Percentiles rank a stretch among this genome's conserved stretches.
Conservation (phyloP, 73 alveolate species). For the Stentor roeselii region DNA sequence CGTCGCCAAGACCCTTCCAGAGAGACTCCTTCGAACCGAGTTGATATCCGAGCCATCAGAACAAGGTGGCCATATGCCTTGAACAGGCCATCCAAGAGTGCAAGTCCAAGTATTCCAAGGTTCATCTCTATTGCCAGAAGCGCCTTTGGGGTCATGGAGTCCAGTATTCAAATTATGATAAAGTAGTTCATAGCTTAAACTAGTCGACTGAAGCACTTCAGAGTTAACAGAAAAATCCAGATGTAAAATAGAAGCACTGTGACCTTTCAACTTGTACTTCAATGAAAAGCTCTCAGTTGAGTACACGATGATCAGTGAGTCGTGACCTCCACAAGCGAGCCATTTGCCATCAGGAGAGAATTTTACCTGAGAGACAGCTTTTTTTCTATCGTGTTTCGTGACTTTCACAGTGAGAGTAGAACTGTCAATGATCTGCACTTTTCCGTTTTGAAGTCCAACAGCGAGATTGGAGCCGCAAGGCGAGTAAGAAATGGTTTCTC, state of each 20-base stretch:
- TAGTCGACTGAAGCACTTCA: conserved; percentile 75
- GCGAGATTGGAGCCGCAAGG: conserved; percentile 83
- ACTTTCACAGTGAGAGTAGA: conserved; percentile 67
- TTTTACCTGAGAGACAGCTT: conserved; percentile 83
- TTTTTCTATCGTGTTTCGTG: conserved; percentile 74
- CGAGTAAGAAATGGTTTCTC: conserved; percentile 76
- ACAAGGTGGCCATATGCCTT: conserved; percentile 96
- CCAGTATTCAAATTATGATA: conserved; percentile 87
- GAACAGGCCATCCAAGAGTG: conserved; percentile 92
- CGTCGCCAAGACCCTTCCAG: conserved; percentile 87
- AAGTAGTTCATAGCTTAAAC: conserved; percentile 85
- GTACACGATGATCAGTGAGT: conserved; percentile 78
- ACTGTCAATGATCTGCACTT: conserved; percentile 79
- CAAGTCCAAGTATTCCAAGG: conserved; percentile 80
- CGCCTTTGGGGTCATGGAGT: conserved; percentile 80
- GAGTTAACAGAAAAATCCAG: conserved; percentile 92
- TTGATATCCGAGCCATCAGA: conserved; percentile 97
- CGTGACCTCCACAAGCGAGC: conserved; percentile 95
- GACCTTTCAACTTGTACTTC: conserved; percentile 82
- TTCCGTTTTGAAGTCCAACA: conserved; percentile 75
- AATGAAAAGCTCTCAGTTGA: conserved; percentile 74
- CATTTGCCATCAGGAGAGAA: conserved; percentile 84
- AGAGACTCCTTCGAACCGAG: conserved; percentile 85
- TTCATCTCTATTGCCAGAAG: conserved; percentile 75
- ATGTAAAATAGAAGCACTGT: conserved; percentile 85